A percentile compares a stretch with the other conserved stretches of the same genome.
Conservation (phyloP, 1,139 yeast genomes). For the Hyphopichia buzzinii region DNA sequence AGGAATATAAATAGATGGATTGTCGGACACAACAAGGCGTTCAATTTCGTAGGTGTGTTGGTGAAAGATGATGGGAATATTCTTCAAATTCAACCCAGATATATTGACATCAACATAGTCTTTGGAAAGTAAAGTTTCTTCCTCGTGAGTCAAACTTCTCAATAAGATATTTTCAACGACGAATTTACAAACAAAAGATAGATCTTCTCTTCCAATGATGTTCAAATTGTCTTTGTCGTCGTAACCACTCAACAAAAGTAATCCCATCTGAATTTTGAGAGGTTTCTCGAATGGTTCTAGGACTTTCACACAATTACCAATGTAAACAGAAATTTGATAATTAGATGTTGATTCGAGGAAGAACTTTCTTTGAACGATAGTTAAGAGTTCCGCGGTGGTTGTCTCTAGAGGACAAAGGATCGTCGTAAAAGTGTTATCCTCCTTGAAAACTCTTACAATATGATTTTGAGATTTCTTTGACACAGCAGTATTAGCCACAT, state of each 20-base stretch:
- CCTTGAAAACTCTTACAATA: constrained; percentile 69
- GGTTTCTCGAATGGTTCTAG: constrained; percentile 76
- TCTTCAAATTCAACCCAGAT: constrained; percentile 71
- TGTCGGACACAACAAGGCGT: constrained; percentile 78
- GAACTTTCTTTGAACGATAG: constrained; percentile 70
- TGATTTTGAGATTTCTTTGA: constrained; percentile 38
- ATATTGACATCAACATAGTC: constrained; percentile 77
- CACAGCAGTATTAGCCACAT: constrained; percentile 19
- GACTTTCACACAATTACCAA: constrained; percentile 77
- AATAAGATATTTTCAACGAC: constrained; percentile 71
- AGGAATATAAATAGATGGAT: constrained; percentile 83
- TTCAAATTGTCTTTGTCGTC: constrained; percentile 70
- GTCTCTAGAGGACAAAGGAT: constrained; percentile 73
- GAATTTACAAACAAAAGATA: constrained; percentile 83
- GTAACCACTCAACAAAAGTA: constrained; percentile 78
- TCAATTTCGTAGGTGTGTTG: constrained; percentile 82
- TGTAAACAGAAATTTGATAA: constrained; percentile 74
- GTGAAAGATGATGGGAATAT: constrained; percentile 80
- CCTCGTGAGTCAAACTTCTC: constrained; percentile 64
- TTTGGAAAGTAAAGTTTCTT: constrained; percentile 60
- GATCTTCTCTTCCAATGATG: constrained; percentile 83
- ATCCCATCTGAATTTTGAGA: constrained; percentile 69
- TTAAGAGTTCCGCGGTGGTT: constrained; percentile 71
- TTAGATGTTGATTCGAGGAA: constrained; percentile 68
- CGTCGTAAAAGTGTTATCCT: constrained; percentile 82